phyloP scores from a whole-genome alignment of 2,329 filamentous ascomycete species.

The Aspergillus nomiae region DNA sequence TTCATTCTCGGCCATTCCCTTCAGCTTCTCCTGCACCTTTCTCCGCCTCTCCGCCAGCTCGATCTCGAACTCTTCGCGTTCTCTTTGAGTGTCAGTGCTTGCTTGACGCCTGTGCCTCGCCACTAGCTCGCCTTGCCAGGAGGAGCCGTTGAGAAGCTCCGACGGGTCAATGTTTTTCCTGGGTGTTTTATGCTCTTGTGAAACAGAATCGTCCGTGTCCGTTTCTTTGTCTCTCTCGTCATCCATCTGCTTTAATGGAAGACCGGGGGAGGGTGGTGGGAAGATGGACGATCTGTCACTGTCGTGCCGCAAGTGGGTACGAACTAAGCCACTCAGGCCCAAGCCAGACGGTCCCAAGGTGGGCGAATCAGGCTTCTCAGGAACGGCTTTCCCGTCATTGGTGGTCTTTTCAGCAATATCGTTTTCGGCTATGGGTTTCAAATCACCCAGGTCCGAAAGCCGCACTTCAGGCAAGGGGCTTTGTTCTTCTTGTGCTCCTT shows the following conservation, averaged over 20 bases:
- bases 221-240: constrained; percentile 9
- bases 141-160: constrained; percentile 19
- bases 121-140: constrained; percentile 54
- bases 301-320: constrained; percentile 77
- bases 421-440: constrained; percentile 44
- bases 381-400: constrained; percentile 13
- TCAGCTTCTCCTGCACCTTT: constrained; percentile 52
- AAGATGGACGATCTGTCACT: constrained; percentile 84
- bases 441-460: constrained; percentile 40
- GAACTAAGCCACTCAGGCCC: constrained; percentile 78
- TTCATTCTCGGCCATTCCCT: constrained; percentile 44
- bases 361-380: constrained; percentile 66
- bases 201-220: not conserved
- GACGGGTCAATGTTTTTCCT: constrained; percentile 2
- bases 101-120: constrained; percentile 44
- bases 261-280: constrained; percentile 48
- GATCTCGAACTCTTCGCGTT: constrained; percentile 51
- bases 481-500: constrained; percentile 23
- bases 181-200: constrained; percentile 1
- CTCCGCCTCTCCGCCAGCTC: constrained; percentile 51
- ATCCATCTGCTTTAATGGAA: constrained; percentile 38
- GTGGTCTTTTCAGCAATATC: constrained; percentile 19
- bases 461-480: constrained; percentile 37
- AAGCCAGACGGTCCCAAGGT: constrained; percentile 66
- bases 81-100: constrained; percentile 52